Percentiles rank a stretch among this genome's conserved stretches.
Conservation (phyloP, 768 basidiomycete genomes). For the Pleurotus ostreatus region DNA sequence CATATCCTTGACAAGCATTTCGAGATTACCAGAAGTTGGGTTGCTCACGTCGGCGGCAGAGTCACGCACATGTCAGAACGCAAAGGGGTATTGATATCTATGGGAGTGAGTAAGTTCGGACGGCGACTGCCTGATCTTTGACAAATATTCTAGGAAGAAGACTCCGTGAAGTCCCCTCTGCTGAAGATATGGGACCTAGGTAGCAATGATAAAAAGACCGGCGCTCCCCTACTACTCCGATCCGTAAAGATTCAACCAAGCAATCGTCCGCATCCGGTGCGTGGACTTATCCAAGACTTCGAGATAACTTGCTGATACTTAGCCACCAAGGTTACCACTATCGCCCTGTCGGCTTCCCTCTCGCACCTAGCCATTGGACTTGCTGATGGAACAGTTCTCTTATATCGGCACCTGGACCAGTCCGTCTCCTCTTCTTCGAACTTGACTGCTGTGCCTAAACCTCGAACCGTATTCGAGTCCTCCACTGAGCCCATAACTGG, state of each 20-base stretch:
- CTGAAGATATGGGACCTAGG: slow-evolving; percentile 90
- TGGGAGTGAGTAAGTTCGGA: slow-evolving; percentile 61
- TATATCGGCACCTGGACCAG: slow-evolving; percentile 90
- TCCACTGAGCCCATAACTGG: slow-evolving; percentile 89
- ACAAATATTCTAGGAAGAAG: slow-evolving; percentile 62
- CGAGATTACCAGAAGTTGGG: slow-evolving; percentile 67
- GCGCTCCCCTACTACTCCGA: slow-evolving; percentile 60
- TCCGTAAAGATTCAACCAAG: slow-evolving; percentile 73
- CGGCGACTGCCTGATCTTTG: slow-evolving; percentile 1
- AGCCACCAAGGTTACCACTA: slow-evolving; percentile 57
- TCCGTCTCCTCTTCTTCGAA: slow-evolving; percentile 66
- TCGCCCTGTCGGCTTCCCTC: slow-evolving; percentile 74
- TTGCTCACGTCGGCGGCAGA: slow-evolving; percentile 74
- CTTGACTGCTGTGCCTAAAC: slow-evolving; percentile 79
- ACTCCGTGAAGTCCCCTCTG: slow-evolving; percentile 56
- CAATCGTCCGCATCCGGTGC: slow-evolving; percentile 76
- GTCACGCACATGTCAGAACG: slow-evolving; percentile 87
- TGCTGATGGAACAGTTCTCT: slow-evolving; percentile 90
- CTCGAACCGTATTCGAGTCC: slow-evolving; percentile 79
- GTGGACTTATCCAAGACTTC: slow-evolving; percentile 10
- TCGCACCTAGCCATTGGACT: slow-evolving; percentile 89
- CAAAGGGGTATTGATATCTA: slow-evolving; percentile 77
- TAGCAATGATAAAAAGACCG: slow-evolving; percentile 61
- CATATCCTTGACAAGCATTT: slow-evolving; percentile 76
- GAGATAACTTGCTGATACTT: background rate